Evolutionary conservation across 2,329 filamentous ascomycete genomes (phyloP).

Genomic region (Colletotrichum gigasporum): DNA sequence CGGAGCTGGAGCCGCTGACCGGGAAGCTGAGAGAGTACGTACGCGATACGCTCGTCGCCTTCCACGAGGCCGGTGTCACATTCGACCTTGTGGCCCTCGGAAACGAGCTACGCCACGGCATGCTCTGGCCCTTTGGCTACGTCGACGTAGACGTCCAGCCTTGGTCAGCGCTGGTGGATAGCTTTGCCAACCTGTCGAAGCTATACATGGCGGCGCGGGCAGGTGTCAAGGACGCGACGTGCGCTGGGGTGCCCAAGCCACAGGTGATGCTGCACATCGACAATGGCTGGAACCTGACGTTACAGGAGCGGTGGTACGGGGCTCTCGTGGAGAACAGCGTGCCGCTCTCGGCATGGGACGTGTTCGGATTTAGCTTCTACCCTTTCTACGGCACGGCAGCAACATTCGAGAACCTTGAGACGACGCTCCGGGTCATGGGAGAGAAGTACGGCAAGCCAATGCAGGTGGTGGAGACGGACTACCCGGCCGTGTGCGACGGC

Average conservation of each 20-base stretch:
- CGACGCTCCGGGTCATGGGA: slow-evolving; percentile 2
- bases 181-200: slow-evolving; percentile 41
- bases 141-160: slow-evolving; percentile 45
- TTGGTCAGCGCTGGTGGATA: slow-evolving; percentile 38
- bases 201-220: slow-evolving; percentile 38
- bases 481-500: slow-evolving; percentile 26
- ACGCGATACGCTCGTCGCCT: slow-evolving; percentile 46
- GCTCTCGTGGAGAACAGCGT: slow-evolving; percentile 26
- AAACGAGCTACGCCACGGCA: slow-evolving; percentile 45
- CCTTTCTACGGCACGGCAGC: slow-evolving; percentile 28
- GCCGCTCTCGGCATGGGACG: slow-evolving; percentile 24
- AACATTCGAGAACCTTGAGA: slow-evolving; percentile 23
- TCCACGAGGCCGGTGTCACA: slow-evolving; percentile 46
- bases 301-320: slow-evolving; percentile 27
- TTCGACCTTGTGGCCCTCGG: slow-evolving; percentile 49
- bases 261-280: slow-evolving; percentile 30
- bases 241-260: slow-evolving; percentile 32
- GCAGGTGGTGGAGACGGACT: slow-evolving; percentile 29
- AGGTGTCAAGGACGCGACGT: slow-evolving; percentile 20
- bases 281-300: slow-evolving; percentile 29
- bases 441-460: slow-evolving; percentile 26
- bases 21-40: slow-evolving; percentile 44
- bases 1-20: slow-evolving; percentile 39
- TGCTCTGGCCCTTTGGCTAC: slow-evolving; percentile 44
- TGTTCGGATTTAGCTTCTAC: slow-evolving; percentile 26